phyloP scores from a whole-genome alignment of 2,329 filamentous ascomycete genomes.

The Alternaria viburni region DNA sequence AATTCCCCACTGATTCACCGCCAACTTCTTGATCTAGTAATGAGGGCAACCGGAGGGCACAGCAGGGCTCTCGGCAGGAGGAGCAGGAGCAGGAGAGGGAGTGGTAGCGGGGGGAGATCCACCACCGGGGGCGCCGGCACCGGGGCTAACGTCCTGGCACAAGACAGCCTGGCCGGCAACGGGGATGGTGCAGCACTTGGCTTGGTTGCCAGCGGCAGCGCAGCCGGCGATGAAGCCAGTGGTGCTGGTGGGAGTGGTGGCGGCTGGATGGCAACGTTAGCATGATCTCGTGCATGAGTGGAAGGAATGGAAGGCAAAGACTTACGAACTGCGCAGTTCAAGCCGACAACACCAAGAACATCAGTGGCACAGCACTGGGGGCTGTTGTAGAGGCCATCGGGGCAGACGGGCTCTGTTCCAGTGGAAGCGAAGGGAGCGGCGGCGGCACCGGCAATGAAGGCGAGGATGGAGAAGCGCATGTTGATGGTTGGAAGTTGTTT shows the following conservation, averaged over 20 bases:
- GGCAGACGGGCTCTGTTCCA: constrained; percentile 1
- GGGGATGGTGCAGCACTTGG: constrained; percentile 16
- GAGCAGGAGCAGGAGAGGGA: not conserved
- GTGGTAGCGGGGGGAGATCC: not conserved
- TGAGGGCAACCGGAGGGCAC: not conserved
- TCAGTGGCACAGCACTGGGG: constrained; percentile 18
- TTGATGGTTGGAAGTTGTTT: not conserved
- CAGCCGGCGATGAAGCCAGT: constrained; percentile 7
- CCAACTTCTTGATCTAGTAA: not conserved
- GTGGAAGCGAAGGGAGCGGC: constrained; percentile 3
- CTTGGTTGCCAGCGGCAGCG: constrained; percentile 7
- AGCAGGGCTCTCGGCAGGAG: not conserved
- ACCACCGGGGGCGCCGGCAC: not conserved
- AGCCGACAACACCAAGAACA: constrained; percentile 2
- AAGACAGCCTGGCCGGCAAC: constrained; percentile 8
- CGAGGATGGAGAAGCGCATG: constrained; percentile 11
- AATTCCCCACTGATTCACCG: not conserved
- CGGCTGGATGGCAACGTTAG: not conserved
- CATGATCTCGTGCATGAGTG: not conserved
- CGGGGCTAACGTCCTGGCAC: constrained; percentile 13
- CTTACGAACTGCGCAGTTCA: constrained; percentile 13
- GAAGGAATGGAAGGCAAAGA: not conserved
- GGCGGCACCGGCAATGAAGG: constrained; percentile 2
- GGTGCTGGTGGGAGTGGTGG: not conserved
- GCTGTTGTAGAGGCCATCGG: constrained; percentile 5